Evolutionary conservation across 208 protist species (phyloP), one percentile per base, ranked within the genome.

Genomic region (Sergeia podlipaevii): DNA sequence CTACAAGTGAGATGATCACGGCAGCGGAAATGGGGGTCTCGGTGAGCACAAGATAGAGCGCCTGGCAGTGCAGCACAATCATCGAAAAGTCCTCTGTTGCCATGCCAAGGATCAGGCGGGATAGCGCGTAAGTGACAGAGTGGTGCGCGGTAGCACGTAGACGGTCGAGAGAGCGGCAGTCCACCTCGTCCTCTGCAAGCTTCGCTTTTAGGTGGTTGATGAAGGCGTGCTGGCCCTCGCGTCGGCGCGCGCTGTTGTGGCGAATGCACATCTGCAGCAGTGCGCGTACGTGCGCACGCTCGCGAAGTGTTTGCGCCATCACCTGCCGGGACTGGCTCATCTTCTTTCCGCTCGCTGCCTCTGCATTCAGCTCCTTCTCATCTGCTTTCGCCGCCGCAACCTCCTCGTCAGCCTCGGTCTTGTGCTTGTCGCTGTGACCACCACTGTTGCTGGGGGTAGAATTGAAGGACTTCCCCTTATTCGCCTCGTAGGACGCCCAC

Each of bases 211-310:
- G 49, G 62, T 92, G 80, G 62, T 92, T 91, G 17, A 92, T 56
- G n/a, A 95, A 77, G 6, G 88, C 76, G 51, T 89, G 80, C 44
- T 87, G 83, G 8, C 88, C 88, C 44, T 89, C 79, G 58, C 79
- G 78, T 20, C 88, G 80, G 57, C 73, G 66, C 23, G 64, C 49
- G 7, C 56, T 64, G 67, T 95, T 92, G 72, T 92, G 84, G 20
- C 88, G 79, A 11, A 91, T 46, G 46, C 83, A 91, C 88, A 95
- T 95, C 54, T 83, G 73, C 27, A 95, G 62, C 48, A 95, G 61
- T 7, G 82, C 74, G 3, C 80, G 78, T 54, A 95, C 71, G 65
- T 95, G 88, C 54, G 65, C 74, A 20, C 88, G 72, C 57, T 95
- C 88, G 42, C 68, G 61, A 32, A 91, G 62, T 10, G 70, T 89